Evolutionary conservation across 306 rosid species (phyloP), one percentile per base, ranked within the genome.

Genomic region (Oemleria cerasiformis): DNA sequence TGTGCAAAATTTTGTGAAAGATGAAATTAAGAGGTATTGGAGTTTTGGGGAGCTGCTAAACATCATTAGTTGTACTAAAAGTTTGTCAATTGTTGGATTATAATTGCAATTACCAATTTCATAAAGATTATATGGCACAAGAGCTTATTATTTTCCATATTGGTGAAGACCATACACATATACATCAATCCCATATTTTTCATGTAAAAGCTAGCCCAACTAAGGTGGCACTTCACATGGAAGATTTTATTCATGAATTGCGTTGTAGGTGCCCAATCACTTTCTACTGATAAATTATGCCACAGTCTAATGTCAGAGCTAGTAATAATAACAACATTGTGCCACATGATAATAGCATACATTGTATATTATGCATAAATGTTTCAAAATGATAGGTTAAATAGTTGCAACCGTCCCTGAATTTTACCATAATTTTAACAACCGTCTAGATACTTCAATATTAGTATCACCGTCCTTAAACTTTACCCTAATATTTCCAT

Each of bases 181-280:
- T 2, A 53, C 36, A 63, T 80, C 74, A 75, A 77, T 76, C 72
- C 71, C 21, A 63, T 70, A 30, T 30, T 30, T 84, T 83, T 70
- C 80, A 79, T 71, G 86, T 47, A 38, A 21, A 21, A 67, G 89
- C 73, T 86, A 84, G 86, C 88, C 85, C 86, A 78, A 77, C 64
- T 61, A 57, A 6, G 61, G 19, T 61, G 78, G 44, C 77, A 75
- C 50, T 80, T 54, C 75, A 75, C 79, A 71, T 57, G 77, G 78
- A 76, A 77, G 71, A 80, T 84, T 82, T 67, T 74, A 68, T 79
- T 81, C 71, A 59, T 53, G 83, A 84, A 72, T 59, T 76, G 67
- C 77, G 72, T 51, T 78, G 78, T 77, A 77, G 80, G 80, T 80
- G 77, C 79, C 72, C 82, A 80, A 70, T 81, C 86, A 83, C 83